Base-by-base conservation (phyloP, 768 basidiomycete genomes). In the Kwoniella mangroviensis region DNA sequence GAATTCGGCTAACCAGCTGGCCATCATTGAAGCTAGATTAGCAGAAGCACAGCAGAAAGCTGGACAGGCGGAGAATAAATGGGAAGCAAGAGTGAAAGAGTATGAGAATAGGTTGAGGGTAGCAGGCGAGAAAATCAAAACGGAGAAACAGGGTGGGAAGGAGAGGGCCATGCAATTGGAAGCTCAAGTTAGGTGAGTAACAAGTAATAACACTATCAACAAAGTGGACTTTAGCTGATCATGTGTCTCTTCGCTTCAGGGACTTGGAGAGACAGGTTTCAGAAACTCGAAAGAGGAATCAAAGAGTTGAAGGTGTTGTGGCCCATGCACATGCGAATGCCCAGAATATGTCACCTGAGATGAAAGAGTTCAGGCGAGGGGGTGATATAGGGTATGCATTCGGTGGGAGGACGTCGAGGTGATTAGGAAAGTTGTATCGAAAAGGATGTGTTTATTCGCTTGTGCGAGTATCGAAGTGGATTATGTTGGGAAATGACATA, bases 61-160 rank as follows among this genome's bases (percentile, higher is more conserved):
- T 45, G 85, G 86, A 0, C 85, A 85, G 0, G 91, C 92, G 0
- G 94, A 97, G 74, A 85, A 84, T 63, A 96, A 95, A 83, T 98
- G 95, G 94, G 94, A 95, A 77, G 92, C 91, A 0, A 86, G 95
- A n/a, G 92, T 98, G 55, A 91, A 90, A 82, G 95, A 98, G 83
- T 94, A 95, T 76, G 93, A 97, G 84, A 81, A 88, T 15, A 85
- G 92, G 19, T 79, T 94, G 71, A 90, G 89, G 81, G 89, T 89
- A 0, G 92, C 92, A 0, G 93, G 94, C 77, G 95, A 98, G 86
- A 90, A 89, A 80, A 89, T 93, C 73, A 98, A 98, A 86, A 87
- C 93, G 65, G 94, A 96, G 85, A 86, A 92, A 69, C 95, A 98
- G 77, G 97, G 96, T 3, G 88, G 90, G 54, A 99, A 98, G 84